phyloP scores from a whole-genome alignment of 2,329 filamentous ascomycete species.

The Cercospora sesami region DNA sequence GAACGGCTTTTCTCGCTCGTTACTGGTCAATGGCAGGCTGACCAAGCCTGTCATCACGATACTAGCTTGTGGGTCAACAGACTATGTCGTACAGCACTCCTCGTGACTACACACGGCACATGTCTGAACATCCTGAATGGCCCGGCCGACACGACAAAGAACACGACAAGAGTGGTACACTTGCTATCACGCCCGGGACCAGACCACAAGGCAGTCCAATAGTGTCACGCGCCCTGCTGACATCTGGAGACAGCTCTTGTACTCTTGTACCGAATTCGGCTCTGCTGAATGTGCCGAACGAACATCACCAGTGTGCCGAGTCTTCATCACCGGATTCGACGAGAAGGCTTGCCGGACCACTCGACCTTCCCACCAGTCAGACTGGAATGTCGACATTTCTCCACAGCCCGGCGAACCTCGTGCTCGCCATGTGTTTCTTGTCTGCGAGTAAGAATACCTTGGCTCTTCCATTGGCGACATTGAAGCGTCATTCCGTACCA shows the following conservation, averaged over 20 bases:
- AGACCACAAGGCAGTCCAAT: background rate
- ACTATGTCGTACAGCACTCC: background rate
- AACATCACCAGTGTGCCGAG: background rate
- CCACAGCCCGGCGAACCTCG: slow-evolving; percentile 5
- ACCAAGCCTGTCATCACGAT: background rate
- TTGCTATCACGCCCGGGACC: slow-evolving; percentile 5
- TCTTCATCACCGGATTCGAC: slow-evolving; percentile 4
- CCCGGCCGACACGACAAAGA: background rate
- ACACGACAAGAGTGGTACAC: slow-evolving; percentile 2
- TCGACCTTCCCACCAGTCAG: slow-evolving; percentile 3
- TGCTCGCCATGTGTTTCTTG: slow-evolving; percentile 12
- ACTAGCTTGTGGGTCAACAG: background rate
- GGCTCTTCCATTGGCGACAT: slow-evolving; percentile 14
- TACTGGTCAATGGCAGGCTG: background rate
- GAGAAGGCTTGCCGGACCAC: slow-evolving; percentile 1
- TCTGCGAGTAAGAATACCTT: slow-evolving; percentile 9
- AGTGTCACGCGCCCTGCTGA: background rate
- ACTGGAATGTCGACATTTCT: background rate
- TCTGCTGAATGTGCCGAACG: slow-evolving; percentile 5
- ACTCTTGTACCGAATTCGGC: slow-evolving; percentile 5
- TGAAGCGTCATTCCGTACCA: background rate
- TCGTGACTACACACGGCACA: background rate
- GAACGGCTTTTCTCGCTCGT: background rate
- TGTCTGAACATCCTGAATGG: background rate
- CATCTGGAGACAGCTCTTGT: background rate